Base-by-base conservation (phyloP, 306 rosid species). In the Biancaea sappan region DNA sequence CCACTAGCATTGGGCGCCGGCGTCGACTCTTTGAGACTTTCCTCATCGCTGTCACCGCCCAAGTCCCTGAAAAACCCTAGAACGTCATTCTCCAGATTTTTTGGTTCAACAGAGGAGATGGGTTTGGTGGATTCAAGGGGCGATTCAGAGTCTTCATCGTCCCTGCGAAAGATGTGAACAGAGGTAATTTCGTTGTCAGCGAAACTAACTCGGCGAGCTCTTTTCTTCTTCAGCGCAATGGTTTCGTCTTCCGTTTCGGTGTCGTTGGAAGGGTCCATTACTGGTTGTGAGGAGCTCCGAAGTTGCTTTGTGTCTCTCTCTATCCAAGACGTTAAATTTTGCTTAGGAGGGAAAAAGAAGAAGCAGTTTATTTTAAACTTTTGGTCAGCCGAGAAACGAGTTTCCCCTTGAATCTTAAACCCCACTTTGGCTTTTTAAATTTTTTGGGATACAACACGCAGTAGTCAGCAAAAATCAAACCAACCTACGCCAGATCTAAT, bases 121-220 rank as follows among this genome's bases (percentile, higher is more conserved):
- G 84, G 65, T 9, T 71, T 71, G 69, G 85, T 74, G 70, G 85
- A 79, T 12, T 73, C 74, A 4, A 82, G 83, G 57, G 79, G 85
- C 22, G 65, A 70, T 59, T 89, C 97, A 72, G 82, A 88, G 26
- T 84, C 89, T 12, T 88, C 92, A 50, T 92, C 97, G 66, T 86
- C 90, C 54, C 92, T 87, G 29, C 84, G 86, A 86, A 94, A 92
- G 38, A 94, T 70, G 84, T 92, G 97, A 59, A 94, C 95, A 68
- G 96, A 90, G 77, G 99, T 94, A 76, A 94, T 86, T 81, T 94
- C 99, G 18, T 89, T 87, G 74, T 92, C 97, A 26, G 92, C 99
- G 81, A 94, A 94, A 90, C 99, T 92, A 18, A 92, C 99, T 29
- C 99, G 96, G 38, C 96, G 97, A 12, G 86, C 66, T 47, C 93